Conservation (phyloP, 345 rosid genomes). For the Erysimum cheiranthoides region DNA sequence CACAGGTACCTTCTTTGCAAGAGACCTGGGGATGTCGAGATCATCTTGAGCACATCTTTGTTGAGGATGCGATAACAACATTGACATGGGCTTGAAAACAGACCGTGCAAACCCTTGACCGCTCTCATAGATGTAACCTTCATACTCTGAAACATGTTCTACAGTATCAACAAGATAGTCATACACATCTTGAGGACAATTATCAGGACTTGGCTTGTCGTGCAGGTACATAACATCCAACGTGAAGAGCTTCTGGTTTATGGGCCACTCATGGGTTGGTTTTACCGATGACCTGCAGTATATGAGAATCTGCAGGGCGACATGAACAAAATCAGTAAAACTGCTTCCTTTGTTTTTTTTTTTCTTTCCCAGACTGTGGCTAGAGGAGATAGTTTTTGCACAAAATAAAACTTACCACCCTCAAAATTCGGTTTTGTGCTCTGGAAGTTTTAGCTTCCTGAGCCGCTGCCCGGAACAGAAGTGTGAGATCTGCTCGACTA, state of each 20-base stretch:
- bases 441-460: slow-evolving; percentile 80
- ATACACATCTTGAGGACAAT: slow-evolving; percentile 88
- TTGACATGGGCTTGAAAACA: slow-evolving; percentile 70
- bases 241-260: slow-evolving; percentile 79
- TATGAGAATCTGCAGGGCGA: slow-evolving; percentile 54
- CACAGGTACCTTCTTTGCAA: slow-evolving; percentile 60
- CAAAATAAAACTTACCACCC: slow-evolving; percentile 65
- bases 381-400: background rate
- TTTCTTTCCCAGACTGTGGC: slow-evolving; percentile 1
- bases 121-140: slow-evolving; percentile 84
- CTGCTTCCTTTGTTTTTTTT: background rate
- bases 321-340: slow-evolving; percentile 20
- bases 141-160: slow-evolving; percentile 79
- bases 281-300: slow-evolving; percentile 84
- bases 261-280: slow-evolving; percentile 79
- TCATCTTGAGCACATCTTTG: slow-evolving; percentile 83
- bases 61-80: slow-evolving; percentile 81
- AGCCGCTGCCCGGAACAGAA: slow-evolving; percentile 78
- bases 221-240: slow-evolving; percentile 93
- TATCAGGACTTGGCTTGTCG: slow-evolving; percentile 86
- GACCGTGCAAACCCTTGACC: slow-evolving; percentile 74
- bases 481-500: slow-evolving; percentile 88
- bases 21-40: slow-evolving; percentile 77
- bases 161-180: slow-evolving; percentile 80
- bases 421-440: slow-evolving; percentile 70